Evolutionary conservation across 2,329 filamentous ascomycete genomes (phyloP).

Genomic region (Decorospora gaudefroyi): DNA sequence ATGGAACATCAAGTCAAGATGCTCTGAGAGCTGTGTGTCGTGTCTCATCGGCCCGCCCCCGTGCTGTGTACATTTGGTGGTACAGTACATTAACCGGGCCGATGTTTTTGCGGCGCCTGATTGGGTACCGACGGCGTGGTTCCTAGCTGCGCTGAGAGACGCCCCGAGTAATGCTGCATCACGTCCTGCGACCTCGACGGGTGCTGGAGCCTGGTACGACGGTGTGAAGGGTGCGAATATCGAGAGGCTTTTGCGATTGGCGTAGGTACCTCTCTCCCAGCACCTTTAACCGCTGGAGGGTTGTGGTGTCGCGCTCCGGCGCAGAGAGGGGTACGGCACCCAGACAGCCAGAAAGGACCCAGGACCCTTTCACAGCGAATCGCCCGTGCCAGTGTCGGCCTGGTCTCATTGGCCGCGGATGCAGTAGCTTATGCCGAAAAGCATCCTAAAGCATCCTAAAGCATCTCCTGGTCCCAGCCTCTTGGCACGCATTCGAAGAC

Average conservation of each 20-base stretch:
- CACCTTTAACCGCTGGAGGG: conserved; percentile 12
- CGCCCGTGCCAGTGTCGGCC: conserved; percentile 13
- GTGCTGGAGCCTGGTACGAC: no score
- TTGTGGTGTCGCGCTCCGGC: conserved; percentile 5
- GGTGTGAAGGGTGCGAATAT: no score
- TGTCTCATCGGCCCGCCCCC: conserved; percentile 12
- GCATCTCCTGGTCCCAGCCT: conserved; percentile 9
- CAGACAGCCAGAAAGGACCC: no score
- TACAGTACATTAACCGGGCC: conserved; percentile 8
- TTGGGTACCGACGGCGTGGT: conserved; percentile 6
- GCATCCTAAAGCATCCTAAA: no score
- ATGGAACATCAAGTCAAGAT: no score
- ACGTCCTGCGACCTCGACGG: not conserved
- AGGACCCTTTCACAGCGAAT: conserved; percentile 15
- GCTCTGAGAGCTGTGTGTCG: conserved; percentile 7
- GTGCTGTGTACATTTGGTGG: no score
- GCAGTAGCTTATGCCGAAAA: conserved; percentile 19
- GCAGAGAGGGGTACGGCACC: no score
- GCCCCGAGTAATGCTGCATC: conserved; percentile 1
- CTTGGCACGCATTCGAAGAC: conserved; percentile 22
- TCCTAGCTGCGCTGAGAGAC: conserved; percentile 9
- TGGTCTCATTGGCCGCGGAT: conserved; percentile 24
- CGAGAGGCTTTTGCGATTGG: no score
- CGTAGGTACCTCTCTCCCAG: no score
- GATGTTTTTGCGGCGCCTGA: not conserved